Evolutionary conservation across 805 yeast species (phyloP), one percentile per base, ranked within the genome.

Genomic region (Candida arabinofermentans): DNA sequence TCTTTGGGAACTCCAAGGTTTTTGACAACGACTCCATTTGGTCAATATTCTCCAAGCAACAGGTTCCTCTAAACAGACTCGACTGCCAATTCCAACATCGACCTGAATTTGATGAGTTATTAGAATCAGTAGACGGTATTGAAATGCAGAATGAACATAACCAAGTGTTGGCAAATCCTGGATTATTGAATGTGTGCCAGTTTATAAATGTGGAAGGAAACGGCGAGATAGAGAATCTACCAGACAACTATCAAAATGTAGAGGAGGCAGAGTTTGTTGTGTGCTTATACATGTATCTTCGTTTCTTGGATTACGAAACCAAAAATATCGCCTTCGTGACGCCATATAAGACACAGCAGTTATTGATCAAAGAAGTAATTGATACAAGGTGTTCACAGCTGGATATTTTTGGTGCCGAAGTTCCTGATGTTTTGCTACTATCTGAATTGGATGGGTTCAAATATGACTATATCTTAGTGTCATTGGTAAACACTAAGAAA

Each of bases 221-320:
- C 6, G 61, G 61, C 7, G 72, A 66, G 34, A 42, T 53, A 2
- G 59, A 57, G 36, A 53, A 56, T 2, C 38, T 44, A 1, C 52
- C 59, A 1, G 56, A 52, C 1, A 44, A 54, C 24, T 57, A 38
- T 57, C 72, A 66, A 30, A 72, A 72, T 42, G 39, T 67, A n/a
- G 65, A 59, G 8, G 77, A 77, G 47, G 81, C 80, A 0, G 76
- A 73, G 45, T 71, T 59, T 42, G 62, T 70, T 14, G 74, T 74
- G 13, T 57, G 62, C 0, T 44, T 76, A 6, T 76, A 61, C 49
- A 69, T 67, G 55, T 76, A 74, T 42, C 58, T 79, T 70, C 50
- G 72, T 5, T 44, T 67, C 3, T 39, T 68, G 17, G 77, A 75
- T 0, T 76, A 75, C 43, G 64, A 74, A 0, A 30, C 51, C 1